Conservation (phyloP, 2,329 filamentous ascomycete species). For the Cercospora citrullina region DNA sequence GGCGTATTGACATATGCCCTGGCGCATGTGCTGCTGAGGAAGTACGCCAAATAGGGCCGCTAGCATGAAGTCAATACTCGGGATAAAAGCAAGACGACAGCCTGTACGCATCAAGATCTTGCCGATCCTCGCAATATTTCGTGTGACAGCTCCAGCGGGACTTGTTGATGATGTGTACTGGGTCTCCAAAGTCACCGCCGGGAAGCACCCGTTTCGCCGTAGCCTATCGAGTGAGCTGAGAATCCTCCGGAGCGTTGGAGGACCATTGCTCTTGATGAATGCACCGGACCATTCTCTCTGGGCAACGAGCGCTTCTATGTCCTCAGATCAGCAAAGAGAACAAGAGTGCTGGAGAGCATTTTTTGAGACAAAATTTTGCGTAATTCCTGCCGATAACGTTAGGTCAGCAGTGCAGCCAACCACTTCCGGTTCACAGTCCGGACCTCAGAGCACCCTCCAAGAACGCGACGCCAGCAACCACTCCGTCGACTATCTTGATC, state of each 20-base stretch:
- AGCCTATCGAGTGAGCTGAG: too few relatives aligned
- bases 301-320: too few relatives aligned
- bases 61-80: too few relatives aligned
- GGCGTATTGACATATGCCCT: conserved; percentile 32
- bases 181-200: too few relatives aligned
- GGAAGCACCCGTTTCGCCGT: too few relatives aligned
- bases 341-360: neutral
- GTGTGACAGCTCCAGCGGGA: too few relatives aligned
- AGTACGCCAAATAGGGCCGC: conserved; percentile 11
- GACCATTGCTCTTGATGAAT: too few relatives aligned
- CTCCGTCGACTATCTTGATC: conserved; percentile 76
- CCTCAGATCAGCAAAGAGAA: too few relatives aligned
- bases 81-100: too few relatives aligned
- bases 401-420: neutral
- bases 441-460: conserved; percentile 53
- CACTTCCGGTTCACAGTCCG: neutral
- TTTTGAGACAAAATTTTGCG: neutral
- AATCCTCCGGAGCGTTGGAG: too few relatives aligned
- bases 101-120: neutral
- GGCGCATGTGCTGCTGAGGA: conserved; percentile 23
- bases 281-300: too few relatives aligned
- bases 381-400: neutral
- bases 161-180: too few relatives aligned
- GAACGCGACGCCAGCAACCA: conserved; percentile 67
- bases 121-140: neutral